Conservation (phyloP, 345 rosid species). For the Geranium brycei region DNA sequence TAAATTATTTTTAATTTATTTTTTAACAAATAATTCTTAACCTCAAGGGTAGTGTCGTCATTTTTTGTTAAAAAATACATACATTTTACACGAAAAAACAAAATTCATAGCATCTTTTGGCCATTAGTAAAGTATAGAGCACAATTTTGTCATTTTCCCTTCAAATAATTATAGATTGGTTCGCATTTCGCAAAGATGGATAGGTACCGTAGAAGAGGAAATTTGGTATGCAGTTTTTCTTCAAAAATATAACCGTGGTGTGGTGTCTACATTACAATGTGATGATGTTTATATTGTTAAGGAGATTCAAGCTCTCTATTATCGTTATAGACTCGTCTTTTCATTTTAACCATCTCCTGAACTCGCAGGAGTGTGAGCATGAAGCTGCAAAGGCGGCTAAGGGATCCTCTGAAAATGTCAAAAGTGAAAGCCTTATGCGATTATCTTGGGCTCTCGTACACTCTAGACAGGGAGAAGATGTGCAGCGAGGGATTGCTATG, state of each 20-base stretch:
- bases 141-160: too few species aligned
- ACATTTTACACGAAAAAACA: too few species aligned
- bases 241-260: neutral
- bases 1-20: too few species aligned
- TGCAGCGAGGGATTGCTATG: constrained; percentile 72
- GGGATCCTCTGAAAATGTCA: constrained; percentile 37
- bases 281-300: neutral
- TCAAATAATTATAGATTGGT: too few species aligned
- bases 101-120: too few species aligned
- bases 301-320: neutral
- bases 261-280: neutral
- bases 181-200: too few species aligned
- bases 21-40: too few species aligned
- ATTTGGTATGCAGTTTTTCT: too few species aligned
- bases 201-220: too few species aligned
- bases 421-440: constrained; percentile 58
- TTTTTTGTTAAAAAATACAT: too few species aligned
- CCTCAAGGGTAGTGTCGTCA: too few species aligned
- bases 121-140: too few species aligned
- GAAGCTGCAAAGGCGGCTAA: constrained; percentile 46
- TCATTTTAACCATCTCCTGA: neutral
- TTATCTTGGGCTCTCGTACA: constrained; percentile 88
- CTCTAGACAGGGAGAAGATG: constrained; percentile 55
- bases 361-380: constrained; percentile 65
- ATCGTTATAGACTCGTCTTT: neutral